A percentile compares a stretch with the other conserved stretches of the same genome.
Conservation (phyloP, 2,329 filamentous ascomycete species). For the Claviceps lovelessii region DNA sequence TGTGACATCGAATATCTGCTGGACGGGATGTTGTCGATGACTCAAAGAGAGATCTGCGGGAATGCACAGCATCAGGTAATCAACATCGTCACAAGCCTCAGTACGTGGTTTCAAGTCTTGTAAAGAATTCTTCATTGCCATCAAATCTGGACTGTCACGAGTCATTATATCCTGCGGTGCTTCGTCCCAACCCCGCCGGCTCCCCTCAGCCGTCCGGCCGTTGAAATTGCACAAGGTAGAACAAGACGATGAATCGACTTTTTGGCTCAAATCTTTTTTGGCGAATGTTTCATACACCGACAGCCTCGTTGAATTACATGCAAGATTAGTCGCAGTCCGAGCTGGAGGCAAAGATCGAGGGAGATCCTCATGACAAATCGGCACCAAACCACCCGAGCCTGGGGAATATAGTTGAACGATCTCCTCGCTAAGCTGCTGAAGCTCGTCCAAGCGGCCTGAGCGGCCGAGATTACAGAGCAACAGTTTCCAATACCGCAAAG, state of each 20-base stretch:
- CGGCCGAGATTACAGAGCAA: constrained; percentile 31
- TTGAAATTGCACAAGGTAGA: neutral
- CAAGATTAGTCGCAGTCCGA: neutral
- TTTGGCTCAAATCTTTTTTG: neutral
- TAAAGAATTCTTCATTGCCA: neutral
- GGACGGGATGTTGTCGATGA: constrained; percentile 31
- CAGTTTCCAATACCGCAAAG: constrained; percentile 26
- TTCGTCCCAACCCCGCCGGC: neutral
- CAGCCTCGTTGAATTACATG: neutral
- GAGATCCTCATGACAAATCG: constrained; percentile 30
- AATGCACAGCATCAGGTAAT: constrained; percentile 12
- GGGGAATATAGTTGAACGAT: constrained; percentile 26
- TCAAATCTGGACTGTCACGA: neutral
- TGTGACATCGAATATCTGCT: constrained; percentile 27
- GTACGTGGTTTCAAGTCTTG: neutral
- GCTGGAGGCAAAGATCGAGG: constrained; percentile 11
- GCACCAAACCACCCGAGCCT: constrained; percentile 21
- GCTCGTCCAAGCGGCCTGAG: constrained; percentile 27
- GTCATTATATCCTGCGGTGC: neutral
- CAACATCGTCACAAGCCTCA: neutral
- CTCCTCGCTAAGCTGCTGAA: constrained; percentile 29
- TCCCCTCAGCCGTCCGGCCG: neutral
- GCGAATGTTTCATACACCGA: neutral
- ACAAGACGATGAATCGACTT: neutral
- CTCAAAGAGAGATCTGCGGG: constrained; percentile 26